phyloP scores from a whole-genome alignment of 2,329 filamentous ascomycete species.

The Orbilia brochopaga region DNA sequence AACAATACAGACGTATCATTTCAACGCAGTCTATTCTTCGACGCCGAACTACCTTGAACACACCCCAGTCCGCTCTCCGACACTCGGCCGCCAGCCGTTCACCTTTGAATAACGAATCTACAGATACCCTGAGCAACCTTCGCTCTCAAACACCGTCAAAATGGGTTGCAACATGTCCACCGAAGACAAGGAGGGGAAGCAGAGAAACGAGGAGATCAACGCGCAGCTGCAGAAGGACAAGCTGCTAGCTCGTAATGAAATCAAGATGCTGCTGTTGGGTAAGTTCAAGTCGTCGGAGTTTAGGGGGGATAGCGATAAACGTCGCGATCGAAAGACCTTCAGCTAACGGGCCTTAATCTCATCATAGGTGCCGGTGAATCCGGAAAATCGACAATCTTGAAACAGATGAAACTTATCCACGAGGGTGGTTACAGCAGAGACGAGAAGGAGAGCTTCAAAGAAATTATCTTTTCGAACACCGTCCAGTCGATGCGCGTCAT shows the following conservation, averaged over 20 bases:
- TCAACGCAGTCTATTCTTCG: neutral
- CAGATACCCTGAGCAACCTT: conserved; percentile 19
- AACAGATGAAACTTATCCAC: conserved; percentile 99
- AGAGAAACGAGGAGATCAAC: conserved; percentile 99
- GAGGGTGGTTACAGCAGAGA: conserved; percentile 96
- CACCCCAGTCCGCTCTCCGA: neutral
- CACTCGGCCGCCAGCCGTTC: neutral
- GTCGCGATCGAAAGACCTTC: conserved; percentile 11
- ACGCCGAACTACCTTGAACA: neutral
- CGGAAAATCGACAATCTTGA: conserved; percentile 90
- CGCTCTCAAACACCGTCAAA: conserved; percentile 62
- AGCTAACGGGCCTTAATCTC: neutral
- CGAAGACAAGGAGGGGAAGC: conserved; percentile 99
- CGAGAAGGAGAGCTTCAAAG: conserved; percentile 72
- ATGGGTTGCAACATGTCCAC: conserved; percentile 99
- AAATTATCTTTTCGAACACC: conserved; percentile 74
- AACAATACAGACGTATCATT: conserved; percentile 27
- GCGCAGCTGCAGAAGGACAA: conserved; percentile 98
- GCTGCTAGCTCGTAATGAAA: conserved; percentile 98
- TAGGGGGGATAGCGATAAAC: neutral
- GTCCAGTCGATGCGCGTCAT: conserved; percentile 74
- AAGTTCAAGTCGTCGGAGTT: conserved; percentile 59
- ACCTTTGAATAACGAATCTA: conserved; percentile 2
- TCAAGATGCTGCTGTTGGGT: conserved; percentile 99
- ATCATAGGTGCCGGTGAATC: conserved; percentile 89